Evolutionary conservation across 179 eudicot genomes (phyloP), one percentile per base, ranked within the genome.

Genomic region (Heliamphora pulchella): DNA sequence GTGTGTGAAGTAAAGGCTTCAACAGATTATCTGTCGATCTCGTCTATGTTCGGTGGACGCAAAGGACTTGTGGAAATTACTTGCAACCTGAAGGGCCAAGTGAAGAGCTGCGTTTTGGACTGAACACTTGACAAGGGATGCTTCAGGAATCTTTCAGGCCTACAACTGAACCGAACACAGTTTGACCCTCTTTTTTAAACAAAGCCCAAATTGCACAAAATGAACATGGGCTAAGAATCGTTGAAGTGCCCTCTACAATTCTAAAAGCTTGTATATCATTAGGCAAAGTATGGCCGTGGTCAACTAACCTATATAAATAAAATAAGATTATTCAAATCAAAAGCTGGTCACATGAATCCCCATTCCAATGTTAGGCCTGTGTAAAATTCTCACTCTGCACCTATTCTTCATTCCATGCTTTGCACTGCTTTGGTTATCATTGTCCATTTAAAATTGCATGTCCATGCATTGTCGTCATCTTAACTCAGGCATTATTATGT

Each of bases 401-500:
- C 53, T 59, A 17, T 17, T 59, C 51, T 75, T 31, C 79, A 57
- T 44, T 46, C 54, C 43, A 44, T 76, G 41, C 54, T 61, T 76
- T 43, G 41, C 68, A 74, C 39, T 9, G 13, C 53, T 69, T 14
- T 69, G 46, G 62, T 14, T 2, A 57, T 17, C 65, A 31, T 75
- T 41, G 31, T 57, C 5, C 50, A 39, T 58, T 41, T 3, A 53
- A 41, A 75, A 13, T 73, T 72, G 4, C 58, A 58, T 48, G 47
- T 51, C 18, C 46, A 18, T 22, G 75, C 62, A 22, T 11, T 51
- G 47, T 7, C 4, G 22, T 47, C 39, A 39, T 44, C 71, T 14
- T 72, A 62, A 59, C 41, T 47, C 18, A 14, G 15, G 8, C 39
- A 31, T 67, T n/a, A 22, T 74, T 75, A 41, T 83, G 53, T 87